Conservation (phyloP, 768 basidiomycete species). For the Lactarius psammicola region DNA sequence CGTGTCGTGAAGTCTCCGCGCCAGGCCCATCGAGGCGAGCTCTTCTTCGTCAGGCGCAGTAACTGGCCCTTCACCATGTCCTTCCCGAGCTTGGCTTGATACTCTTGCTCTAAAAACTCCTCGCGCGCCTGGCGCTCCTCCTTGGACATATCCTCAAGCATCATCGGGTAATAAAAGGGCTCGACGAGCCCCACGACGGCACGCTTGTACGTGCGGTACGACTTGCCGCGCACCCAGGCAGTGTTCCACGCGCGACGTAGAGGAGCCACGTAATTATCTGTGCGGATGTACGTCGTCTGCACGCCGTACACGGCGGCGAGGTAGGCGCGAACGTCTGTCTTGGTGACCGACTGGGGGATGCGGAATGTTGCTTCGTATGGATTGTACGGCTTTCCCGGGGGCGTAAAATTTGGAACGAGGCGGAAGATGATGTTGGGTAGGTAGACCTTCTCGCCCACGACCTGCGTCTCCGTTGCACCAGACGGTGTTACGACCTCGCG, state of each 20-base stretch:
- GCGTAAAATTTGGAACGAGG: slow-evolving; percentile 81
- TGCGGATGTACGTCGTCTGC: slow-evolving; percentile 89
- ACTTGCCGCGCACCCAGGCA: slow-evolving; percentile 34
- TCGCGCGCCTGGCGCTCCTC: slow-evolving; percentile 53
- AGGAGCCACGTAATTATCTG: slow-evolving; percentile 82
- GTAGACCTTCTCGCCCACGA: slow-evolving; percentile 82
- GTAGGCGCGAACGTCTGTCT: slow-evolving; percentile 88
- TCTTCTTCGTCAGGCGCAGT: slow-evolving; percentile 39
- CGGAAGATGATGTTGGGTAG: slow-evolving; percentile 85
- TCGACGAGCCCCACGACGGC: slow-evolving; percentile 89
- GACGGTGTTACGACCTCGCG: slow-evolving; percentile 38
- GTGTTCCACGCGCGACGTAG: slow-evolving; percentile 35
- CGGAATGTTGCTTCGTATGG: slow-evolving; percentile 95
- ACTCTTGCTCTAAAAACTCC: slow-evolving; percentile 62
- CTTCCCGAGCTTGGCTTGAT: slow-evolving; percentile 44
- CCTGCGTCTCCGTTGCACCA: slow-evolving; percentile 46
- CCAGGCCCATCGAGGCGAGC: slow-evolving; percentile 41
- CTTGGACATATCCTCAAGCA: slow-evolving; percentile 72
- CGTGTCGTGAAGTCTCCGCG: slow-evolving; percentile 39
- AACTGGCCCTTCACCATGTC: slow-evolving; percentile 37
- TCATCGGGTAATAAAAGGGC: slow-evolving; percentile 90
- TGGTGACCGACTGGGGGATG: slow-evolving; percentile 84
- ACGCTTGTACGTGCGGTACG: slow-evolving; percentile 75
- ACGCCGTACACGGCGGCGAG: slow-evolving; percentile 84
- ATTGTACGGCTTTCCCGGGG: slow-evolving; percentile 77